phyloP scores from a whole-genome alignment of 129 eudicot genomes.

The Rutidosis leptorrhynchoides region DNA sequence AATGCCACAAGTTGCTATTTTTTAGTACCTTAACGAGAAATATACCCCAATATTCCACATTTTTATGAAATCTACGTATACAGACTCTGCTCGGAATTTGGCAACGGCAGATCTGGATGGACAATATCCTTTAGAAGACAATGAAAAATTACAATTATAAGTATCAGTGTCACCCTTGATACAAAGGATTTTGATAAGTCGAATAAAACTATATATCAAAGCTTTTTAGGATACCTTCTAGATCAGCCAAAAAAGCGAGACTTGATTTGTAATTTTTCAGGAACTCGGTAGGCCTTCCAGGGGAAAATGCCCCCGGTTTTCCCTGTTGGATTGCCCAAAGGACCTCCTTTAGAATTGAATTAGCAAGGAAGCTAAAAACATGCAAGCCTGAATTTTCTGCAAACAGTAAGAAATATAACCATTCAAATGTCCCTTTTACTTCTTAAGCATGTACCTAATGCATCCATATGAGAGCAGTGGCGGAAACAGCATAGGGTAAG shows the following conservation, averaged over 20 bases:
- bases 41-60: slow-evolving; percentile 97
- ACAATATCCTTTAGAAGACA: slow-evolving; percentile 65
- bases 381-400: slow-evolving; percentile 98
- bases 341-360: slow-evolving; percentile 94
- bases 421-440: neutral
- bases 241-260: slow-evolving; percentile 70
- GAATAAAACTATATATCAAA: neutral
- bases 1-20: neutral
- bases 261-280: slow-evolving; percentile 83
- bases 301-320: slow-evolving; percentile 93
- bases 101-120: slow-evolving; percentile 73
- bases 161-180: neutral
- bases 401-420: slow-evolving; percentile 13
- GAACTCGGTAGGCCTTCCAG: slow-evolving; percentile 94
- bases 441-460: neutral
- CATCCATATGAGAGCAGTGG: neutral
- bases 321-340: slow-evolving; percentile 77
- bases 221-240: slow-evolving; percentile 61
- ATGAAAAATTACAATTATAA: slow-evolving; percentile 12
- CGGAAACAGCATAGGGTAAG: too few relatives aligned
- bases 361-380: slow-evolving; percentile 91
- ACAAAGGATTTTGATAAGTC: neutral
- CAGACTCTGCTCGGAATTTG: slow-evolving; percentile 77
- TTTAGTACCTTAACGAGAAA: slow-evolving; percentile 77
- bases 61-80: slow-evolving; percentile 80